Conservation (phyloP, 352 stramenopile genomes). For the Globisporangium uncinulatum region DNA sequence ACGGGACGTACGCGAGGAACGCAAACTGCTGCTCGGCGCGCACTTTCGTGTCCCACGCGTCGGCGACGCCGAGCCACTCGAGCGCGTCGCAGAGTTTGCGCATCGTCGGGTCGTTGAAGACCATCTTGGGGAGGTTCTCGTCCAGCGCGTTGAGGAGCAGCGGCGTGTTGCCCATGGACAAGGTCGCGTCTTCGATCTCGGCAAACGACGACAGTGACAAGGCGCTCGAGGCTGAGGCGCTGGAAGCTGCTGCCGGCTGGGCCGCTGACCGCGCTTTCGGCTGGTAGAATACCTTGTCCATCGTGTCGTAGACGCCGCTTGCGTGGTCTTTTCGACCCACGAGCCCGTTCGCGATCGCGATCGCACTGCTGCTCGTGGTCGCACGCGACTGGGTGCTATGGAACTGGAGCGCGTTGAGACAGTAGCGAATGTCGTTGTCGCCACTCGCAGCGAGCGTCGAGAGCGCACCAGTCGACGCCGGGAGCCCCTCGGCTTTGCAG, state of each 20-base stretch:
- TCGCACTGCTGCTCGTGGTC: conserved; percentile 12
- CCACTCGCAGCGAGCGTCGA: conserved; percentile 49
- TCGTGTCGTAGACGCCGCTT: conserved; percentile 54
- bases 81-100: conserved; percentile 76
- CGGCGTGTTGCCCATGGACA: conserved; percentile 70
- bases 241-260: conserved; percentile 8
- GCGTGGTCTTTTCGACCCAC: conserved; percentile 59
- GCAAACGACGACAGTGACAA: conserved; percentile 17
- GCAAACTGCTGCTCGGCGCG: conserved; percentile 67
- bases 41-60: conserved; percentile 59
- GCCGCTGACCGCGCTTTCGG: conserved; percentile 25
- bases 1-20: conserved; percentile 61
- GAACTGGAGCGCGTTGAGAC: conserved; percentile 96
- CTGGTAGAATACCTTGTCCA: conserved; percentile 76
- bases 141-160: conserved; percentile 84
- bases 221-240: background rate
- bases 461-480: conserved; percentile 61
- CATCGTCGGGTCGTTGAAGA: conserved; percentile 89
- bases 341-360: conserved; percentile 21
- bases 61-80: conserved; percentile 79
- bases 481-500: conserved; percentile 85
- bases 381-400: conserved; percentile 42
- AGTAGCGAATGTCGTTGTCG: conserved; percentile 93
- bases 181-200: conserved; percentile 62
- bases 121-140: conserved; percentile 85